Evolutionary conservation across 192 early-diverging fungal genomes (phyloP).

Genomic region (Backusella luteola): DNA sequence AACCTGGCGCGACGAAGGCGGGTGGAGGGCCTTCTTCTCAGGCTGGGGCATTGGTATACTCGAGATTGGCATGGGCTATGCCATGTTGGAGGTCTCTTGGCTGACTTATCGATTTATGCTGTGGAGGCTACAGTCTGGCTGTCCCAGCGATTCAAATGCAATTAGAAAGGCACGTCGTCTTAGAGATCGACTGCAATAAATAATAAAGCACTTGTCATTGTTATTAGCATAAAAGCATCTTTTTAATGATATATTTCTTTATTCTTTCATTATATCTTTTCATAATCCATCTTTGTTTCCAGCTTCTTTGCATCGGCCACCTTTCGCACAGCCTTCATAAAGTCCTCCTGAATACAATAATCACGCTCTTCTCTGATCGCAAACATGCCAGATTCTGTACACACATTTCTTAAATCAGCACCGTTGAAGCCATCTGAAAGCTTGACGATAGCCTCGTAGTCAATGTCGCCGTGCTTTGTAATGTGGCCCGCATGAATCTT

Average conservation of each 20-base stretch:
- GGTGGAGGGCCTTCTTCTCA: constrained; percentile 28
- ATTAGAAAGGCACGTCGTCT: constrained; percentile 15
- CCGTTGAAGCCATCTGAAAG: constrained; percentile 98
- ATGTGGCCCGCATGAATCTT: constrained; percentile 95
- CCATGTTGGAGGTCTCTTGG: constrained; percentile 45
- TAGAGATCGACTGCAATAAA: neutral
- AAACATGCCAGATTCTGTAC: constrained; percentile 99
- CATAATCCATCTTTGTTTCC: constrained; percentile 87
- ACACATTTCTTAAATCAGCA: constrained; percentile 98
- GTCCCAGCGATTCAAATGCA: neutral
- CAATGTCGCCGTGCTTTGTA: constrained; percentile 96
- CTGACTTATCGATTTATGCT: constrained; percentile 12
- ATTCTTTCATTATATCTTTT: constrained; percentile 65
- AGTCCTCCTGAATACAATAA: constrained; percentile 97
- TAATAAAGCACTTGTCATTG: neutral
- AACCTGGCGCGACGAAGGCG: constrained; percentile 31
- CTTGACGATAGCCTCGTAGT: constrained; percentile 98
- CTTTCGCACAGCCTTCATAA: constrained; percentile 99
- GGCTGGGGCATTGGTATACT: constrained; percentile 37
- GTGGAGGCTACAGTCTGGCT: neutral
- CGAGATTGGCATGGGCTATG: constrained; percentile 40
- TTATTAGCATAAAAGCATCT: no score
- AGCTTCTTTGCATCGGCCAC: constrained; percentile 97
- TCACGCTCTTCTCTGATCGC: constrained; percentile 99
- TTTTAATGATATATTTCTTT: neutral